Evolutionary conservation across 176 grass and related monocot genomes (phyloP).

Genomic region (Cenchrus americanus): DNA sequence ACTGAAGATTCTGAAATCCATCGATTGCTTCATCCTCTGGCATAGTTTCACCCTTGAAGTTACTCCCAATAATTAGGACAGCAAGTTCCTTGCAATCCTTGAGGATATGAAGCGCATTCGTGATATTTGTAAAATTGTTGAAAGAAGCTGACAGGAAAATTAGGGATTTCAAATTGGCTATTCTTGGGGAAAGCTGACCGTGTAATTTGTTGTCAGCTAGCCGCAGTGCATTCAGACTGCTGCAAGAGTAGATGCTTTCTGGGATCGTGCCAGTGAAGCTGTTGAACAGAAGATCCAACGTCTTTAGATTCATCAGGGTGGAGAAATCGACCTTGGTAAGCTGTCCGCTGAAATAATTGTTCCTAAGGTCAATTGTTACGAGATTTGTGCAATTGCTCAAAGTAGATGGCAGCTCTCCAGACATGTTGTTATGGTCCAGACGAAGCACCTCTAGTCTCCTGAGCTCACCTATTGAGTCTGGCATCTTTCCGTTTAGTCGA

Average conservation of each 20-base stretch:
- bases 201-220: neutral
- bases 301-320: neutral
- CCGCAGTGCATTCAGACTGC: constrained; percentile 18
- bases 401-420: constrained; percentile 20
- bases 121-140: no score
- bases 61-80: no score
- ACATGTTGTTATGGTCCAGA: constrained; percentile 21
- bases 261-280: constrained; percentile 26
- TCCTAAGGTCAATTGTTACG: neutral
- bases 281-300: neutral
- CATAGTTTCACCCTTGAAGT: no score
- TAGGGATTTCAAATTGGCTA: constrained; percentile 16
- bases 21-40: no score
- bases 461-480: constrained; percentile 26
- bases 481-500: neutral
- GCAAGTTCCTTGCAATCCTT: no score
- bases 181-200: constrained; percentile 25
- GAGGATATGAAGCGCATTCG: no score
- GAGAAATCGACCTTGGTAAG: constrained; percentile 38
- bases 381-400: constrained; percentile 38
- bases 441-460: constrained; percentile 28
- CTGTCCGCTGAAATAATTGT: constrained; percentile 25
- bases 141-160: no score
- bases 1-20: no score
- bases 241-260: constrained; percentile 47